Base-by-base conservation (phyloP, 768 basidiomycete species). In the Boletus insuetus region DNA sequence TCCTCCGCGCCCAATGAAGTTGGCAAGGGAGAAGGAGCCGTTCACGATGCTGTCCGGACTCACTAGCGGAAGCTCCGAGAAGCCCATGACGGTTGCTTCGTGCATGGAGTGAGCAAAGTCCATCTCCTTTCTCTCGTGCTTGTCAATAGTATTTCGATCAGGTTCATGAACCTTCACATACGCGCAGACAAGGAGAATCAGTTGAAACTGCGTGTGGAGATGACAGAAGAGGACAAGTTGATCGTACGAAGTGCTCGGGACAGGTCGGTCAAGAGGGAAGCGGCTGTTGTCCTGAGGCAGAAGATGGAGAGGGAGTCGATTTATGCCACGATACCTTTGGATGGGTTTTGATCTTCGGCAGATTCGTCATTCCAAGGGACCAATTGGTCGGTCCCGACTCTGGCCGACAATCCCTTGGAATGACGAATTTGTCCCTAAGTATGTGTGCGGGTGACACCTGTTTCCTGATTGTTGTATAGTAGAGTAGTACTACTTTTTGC, bases 151-250 rank as follows among this genome's bases (percentile, higher is more conserved):
- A 3, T 19, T 24, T 43, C 9, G 3, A 35, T 6, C 31, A 63
- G 61, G 45, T 53, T 42, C 39, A 56, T 59, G 35, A 63, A 63
- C 12, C 31, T 20, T 11, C 62, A 63, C 13, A 51, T 63, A 26
- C 61, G 57, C 19, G 46, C 57, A 1, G 62, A 63, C 26, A 59
- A 63, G 37, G 6, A 63, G 50, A 59, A 63, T 9, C 29, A 63
- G 38, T 13, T 63, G 22, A 47, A 55, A 29, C 38, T 59, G 13
- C 54, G 54, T 6, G 42, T 46, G 13, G 61, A 54, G 31, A 63
- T 63, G 62, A 63, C 58, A 24, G 58, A 63, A 10, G 32, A 38
- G 31, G 62, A 63, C 19, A 63, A 59, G 29, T 45, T 12, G 11
- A 55, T 63, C 9, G 40, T 63, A n/a, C 49, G 51, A 22, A 50